Evolutionary conservation across 164 flowering plant genomes (phyloP).

Genomic region (Annona squamosa): DNA sequence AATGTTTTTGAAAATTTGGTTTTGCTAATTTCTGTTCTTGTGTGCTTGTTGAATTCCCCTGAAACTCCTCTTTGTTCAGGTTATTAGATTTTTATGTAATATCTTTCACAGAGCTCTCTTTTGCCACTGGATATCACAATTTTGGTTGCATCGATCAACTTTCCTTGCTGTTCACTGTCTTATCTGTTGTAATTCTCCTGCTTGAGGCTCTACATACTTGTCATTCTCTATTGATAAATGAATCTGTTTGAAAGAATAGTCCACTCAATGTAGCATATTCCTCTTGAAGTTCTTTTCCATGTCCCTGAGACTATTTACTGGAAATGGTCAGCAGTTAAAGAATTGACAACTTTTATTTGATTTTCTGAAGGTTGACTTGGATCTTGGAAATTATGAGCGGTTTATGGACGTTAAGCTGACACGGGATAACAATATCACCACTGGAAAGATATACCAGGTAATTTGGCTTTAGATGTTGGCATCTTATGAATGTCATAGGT

Average conservation of each 20-base stretch:
- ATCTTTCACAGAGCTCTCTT: too few species aligned
- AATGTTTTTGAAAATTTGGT: background rate
- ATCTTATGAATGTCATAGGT: background rate
- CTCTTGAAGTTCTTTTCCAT: background rate
- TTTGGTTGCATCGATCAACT: too few species aligned
- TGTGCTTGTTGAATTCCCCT: too few species aligned
- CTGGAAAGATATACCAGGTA: constrained; percentile 92
- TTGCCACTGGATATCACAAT: too few species aligned
- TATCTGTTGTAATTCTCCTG: background rate
- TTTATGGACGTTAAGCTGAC: constrained; percentile 77
- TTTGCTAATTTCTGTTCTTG: too few species aligned
- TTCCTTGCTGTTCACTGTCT: background rate
- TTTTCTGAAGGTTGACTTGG: constrained; percentile 78
- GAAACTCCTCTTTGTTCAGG: too few species aligned
- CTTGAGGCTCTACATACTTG: background rate
- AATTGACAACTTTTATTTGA: background rate
- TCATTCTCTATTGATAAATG: background rate
- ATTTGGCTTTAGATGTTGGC: background rate
- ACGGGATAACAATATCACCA: constrained; percentile 86
- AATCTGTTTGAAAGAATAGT: background rate
- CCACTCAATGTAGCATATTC: background rate
- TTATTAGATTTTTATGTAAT: too few species aligned
- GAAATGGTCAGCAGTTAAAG: background rate
- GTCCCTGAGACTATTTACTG: background rate
- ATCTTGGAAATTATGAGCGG: constrained; percentile 96